A percentile compares a stretch with the other conserved stretches of the same genome.
Conservation (phyloP, 805 yeast species). For the Suhomyces kilbournensis region DNA sequence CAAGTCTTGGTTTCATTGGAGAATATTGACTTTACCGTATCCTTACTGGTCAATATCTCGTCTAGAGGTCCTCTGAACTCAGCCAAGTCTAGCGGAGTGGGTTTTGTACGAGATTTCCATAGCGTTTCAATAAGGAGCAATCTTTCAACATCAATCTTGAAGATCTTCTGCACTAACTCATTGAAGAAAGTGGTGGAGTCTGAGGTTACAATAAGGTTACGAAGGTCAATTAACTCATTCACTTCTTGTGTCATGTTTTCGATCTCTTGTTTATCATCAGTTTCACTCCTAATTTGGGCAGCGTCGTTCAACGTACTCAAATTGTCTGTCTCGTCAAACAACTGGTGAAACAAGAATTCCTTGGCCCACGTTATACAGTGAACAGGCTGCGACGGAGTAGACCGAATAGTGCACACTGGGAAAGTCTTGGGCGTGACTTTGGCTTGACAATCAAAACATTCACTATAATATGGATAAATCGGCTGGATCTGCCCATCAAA, state of each 20-base stretch:
- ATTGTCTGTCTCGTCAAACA: slow-evolving; percentile 56
- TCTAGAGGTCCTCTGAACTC: slow-evolving; percentile 14
- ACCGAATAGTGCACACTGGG: slow-evolving; percentile 95
- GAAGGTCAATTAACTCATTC: slow-evolving; percentile 53
- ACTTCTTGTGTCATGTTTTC: slow-evolving; percentile 63
- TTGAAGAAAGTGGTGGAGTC: slow-evolving; percentile 26
- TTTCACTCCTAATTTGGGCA: slow-evolving; percentile 42
- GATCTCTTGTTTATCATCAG: slow-evolving; percentile 62
- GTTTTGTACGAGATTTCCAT: slow-evolving; percentile 73
- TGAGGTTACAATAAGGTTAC: slow-evolving; percentile 13
- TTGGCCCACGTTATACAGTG: slow-evolving; percentile 99
- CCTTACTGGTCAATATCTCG: slow-evolving; percentile 13
- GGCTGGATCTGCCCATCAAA: slow-evolving; percentile 93
- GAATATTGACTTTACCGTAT: slow-evolving; percentile 12
- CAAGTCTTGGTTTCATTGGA: slow-evolving; percentile 48
- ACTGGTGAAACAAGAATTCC: slow-evolving; percentile 76
- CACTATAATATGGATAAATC: slow-evolving; percentile 74
- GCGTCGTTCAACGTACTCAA: slow-evolving; percentile 7
- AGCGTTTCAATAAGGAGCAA: slow-evolving; percentile 66
- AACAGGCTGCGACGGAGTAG: slow-evolving; percentile 94
- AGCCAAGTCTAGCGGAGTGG: slow-evolving; percentile 54
- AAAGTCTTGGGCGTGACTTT: slow-evolving; percentile 86
- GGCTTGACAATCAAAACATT: slow-evolving; percentile 89
- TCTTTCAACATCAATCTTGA: slow-evolving; percentile 73
- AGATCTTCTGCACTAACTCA: slow-evolving; percentile 58